A percentile compares a stretch with the other conserved stretches of the same genome.
These are phyloP conservation scores for Nyssa sinensis DNA, from an alignment of 148 eudicot genomes.

Conservation along the genomic window DNA sequence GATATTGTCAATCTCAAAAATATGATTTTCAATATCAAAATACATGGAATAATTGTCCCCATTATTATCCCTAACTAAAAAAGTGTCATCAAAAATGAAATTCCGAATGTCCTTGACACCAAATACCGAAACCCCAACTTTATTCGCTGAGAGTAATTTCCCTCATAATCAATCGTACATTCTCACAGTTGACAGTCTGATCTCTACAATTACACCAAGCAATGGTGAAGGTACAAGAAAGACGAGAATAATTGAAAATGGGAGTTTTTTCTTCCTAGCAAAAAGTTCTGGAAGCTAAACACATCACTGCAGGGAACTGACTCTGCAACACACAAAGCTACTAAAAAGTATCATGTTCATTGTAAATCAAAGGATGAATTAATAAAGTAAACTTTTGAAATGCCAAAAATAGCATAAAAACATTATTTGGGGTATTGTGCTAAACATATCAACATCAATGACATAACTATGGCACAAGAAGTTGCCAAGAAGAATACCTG, in stretches of 20 bases:
- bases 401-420: not conserved
- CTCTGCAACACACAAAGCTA: not conserved
- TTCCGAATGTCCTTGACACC: no score
- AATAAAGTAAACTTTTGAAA: not conserved
- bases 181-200: not conserved
- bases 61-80: no score
- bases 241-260: not conserved
- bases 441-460: not conserved
- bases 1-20: no score
- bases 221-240: not conserved
- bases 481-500: conserved; percentile 54
- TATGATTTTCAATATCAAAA: no score
- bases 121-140: not conserved
- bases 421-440: not conserved
- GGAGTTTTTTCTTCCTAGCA: not conserved
- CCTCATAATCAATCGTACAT: no score
- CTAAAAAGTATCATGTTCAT: not conserved
- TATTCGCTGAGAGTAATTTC: no score
- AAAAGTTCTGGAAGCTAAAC: not conserved
- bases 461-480: not conserved
- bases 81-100: no score
- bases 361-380: not conserved
- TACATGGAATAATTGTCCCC: no score
- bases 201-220: not conserved
- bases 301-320: not conserved